phyloP scores from a whole-genome alignment of 2,329 filamentous ascomycete genomes.

The Dactylella cylindrospora region DNA sequence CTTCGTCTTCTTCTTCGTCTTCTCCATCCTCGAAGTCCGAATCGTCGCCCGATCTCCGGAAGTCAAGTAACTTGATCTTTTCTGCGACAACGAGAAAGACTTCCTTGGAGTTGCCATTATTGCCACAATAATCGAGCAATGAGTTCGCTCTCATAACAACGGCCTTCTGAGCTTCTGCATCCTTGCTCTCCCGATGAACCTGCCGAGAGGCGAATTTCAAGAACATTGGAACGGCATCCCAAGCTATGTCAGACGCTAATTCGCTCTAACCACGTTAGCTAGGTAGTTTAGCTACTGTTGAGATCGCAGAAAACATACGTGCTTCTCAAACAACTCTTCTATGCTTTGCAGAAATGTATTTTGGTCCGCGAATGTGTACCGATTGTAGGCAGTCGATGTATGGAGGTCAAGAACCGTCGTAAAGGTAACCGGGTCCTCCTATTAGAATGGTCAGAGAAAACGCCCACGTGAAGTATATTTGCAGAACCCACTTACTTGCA shows the following conservation, averaged over 20 bases:
- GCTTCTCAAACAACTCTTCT: conserved; percentile 32
- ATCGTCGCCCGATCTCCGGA: conserved; percentile 25
- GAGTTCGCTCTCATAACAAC: conserved; percentile 27
- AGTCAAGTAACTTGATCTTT: conserved; percentile 35
- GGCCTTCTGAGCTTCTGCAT: conserved; percentile 39
- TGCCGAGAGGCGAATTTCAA: conserved; percentile 35
- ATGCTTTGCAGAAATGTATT: conserved; percentile 26
- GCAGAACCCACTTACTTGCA: conserved; percentile 13
- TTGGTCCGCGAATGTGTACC: conserved; percentile 37
- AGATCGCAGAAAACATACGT: conserved; percentile 33
- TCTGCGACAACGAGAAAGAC: conserved; percentile 34
- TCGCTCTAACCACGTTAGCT: conserved; percentile 44
- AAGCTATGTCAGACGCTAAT: conserved; percentile 42
- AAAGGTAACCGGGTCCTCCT: conserved; percentile 33
- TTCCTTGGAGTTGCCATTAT: conserved; percentile 35
- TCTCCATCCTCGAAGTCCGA: conserved; percentile 20
- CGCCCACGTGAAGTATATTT: too few relatives aligned
- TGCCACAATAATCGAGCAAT: conserved; percentile 23
- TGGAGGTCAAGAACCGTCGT: conserved; percentile 35
- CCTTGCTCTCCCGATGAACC: conserved; percentile 15
- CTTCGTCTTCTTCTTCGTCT: conserved; percentile 11
- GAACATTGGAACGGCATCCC: conserved; percentile 39
- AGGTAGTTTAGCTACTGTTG: not conserved
- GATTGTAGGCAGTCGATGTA: conserved; percentile 32
- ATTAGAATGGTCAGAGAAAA: not conserved